Percentiles rank a stretch among this genome's conserved stretches.
phyloP scores from a whole-genome alignment of 1,284 basidiomycete genomes.

The Marasmius fiardii region DNA sequence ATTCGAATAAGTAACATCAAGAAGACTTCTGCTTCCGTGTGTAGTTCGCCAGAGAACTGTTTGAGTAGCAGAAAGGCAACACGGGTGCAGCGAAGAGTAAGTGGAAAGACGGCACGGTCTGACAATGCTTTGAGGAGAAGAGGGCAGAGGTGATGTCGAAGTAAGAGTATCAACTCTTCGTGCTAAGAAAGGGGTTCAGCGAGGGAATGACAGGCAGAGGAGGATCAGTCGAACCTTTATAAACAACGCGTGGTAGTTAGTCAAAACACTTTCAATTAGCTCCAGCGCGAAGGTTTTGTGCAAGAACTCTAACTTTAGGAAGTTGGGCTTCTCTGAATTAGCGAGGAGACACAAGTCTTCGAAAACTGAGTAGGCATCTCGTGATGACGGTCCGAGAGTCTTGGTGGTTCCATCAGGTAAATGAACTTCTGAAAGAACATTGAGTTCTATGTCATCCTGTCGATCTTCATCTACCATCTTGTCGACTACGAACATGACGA shows the following conservation, averaged over 20 bases:
- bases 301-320: constrained; percentile 82
- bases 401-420: constrained; percentile 65
- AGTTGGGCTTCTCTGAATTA: constrained; percentile 78
- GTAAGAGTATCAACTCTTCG: constrained; percentile 77
- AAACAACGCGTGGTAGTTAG: constrained; percentile 90
- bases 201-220: neutral
- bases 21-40: constrained; percentile 83
- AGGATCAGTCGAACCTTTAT: constrained; percentile 50
- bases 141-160: constrained; percentile 88
- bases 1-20: constrained; percentile 78
- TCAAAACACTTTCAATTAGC: constrained; percentile 94
- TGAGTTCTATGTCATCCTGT: constrained; percentile 30
- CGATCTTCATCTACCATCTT: constrained; percentile 84
- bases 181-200: constrained; percentile 46
- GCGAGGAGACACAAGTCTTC: constrained; percentile 88
- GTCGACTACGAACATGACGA: constrained; percentile 98
- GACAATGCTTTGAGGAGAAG: constrained; percentile 84
- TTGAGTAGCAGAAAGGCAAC: constrained; percentile 93
- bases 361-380: constrained; percentile 87
- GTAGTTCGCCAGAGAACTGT: constrained; percentile 82
- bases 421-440: constrained; percentile 38
- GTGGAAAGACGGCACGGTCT: constrained; percentile 82
- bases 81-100: constrained; percentile 87
- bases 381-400: constrained; percentile 72
- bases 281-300: constrained; percentile 95